Evolutionary conservation across 2,329 filamentous ascomycete species (phyloP), one percentile per base, ranked within the genome.

Genomic region (Aspergillus hiratsukae): DNA sequence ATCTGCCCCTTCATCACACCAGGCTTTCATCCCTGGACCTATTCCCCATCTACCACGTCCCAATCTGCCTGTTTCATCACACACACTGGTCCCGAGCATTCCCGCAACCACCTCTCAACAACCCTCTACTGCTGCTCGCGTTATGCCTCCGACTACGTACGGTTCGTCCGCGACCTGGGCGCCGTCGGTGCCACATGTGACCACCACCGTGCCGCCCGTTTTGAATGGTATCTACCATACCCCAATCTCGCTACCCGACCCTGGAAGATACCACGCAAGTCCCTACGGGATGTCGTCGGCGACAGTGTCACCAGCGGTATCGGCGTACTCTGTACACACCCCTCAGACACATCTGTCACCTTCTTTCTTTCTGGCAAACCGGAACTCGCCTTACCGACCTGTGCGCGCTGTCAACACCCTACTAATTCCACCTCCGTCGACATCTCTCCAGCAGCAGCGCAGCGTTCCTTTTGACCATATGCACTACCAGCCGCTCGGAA

Each of bases 361-460:
- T 0, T 92, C 89, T 10, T 85, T 90, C 67, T 95, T 95, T 74
- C 80, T 97, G 40, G 88, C 90, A 67, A 90, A 96, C 70, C 85
- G 94, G 55, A 87, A 89, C 61, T 97, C 93, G 54, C 94, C 94
- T 3, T 97, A 97, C 75, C 89, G 91, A 61, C 93, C 93, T 1
- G 88, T 97, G 41, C 88, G 92, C 53, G 84, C 90, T 58, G 90
- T 97, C 57, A 91, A 94, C 64, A 96, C 91, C 0, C 83, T 97
- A n/a, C 80, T 97, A 29, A 91, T 94, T 57, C 92, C 92, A 31
- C 90, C 91, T 6, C 89, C 91, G 0, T 89, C 90, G 25, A 82
- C 86, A 8, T 90, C 90, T 7, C 82, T 95, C 60, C 87, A 93
- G 61, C 83, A 89, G 64, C 88, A 91, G 69, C 78, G 89, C 67